A percentile compares a stretch with the other conserved stretches of the same genome.
Conservation (phyloP, 2,329 filamentous ascomycete genomes). For the Lojkania enalia region DNA sequence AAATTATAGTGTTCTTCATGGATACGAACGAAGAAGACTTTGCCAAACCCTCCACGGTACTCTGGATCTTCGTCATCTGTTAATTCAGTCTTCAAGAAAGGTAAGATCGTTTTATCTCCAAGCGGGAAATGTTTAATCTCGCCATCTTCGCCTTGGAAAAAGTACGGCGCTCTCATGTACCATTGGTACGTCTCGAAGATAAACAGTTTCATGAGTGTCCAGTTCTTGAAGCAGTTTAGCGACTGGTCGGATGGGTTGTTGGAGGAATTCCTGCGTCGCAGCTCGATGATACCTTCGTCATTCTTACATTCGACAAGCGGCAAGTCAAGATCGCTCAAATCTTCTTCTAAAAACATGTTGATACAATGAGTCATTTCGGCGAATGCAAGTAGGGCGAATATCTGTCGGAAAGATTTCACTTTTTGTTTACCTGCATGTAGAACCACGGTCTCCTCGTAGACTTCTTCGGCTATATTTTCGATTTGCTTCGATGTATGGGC, state of each 20-base stretch:
- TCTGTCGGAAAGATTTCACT: constrained; percentile 15
- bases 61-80: not conserved
- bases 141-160: constrained; percentile 5
- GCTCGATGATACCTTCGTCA: not conserved
- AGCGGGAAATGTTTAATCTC: constrained; percentile 19
- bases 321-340: constrained; percentile 18
- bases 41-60: constrained; percentile 15
- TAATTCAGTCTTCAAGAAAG: constrained; percentile 7
- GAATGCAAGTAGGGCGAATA: constrained; percentile 18
- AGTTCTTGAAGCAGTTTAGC: constrained; percentile 10
- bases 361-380: constrained; percentile 10
- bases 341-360: constrained; percentile 13
- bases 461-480: not conserved
- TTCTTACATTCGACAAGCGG: constrained; percentile 8
- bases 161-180: constrained; percentile 21
- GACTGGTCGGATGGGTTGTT: not conserved
- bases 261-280: not conserved
- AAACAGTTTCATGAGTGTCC: constrained; percentile 12
- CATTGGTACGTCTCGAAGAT: constrained; percentile 20
- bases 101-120: constrained; percentile 18
- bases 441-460: constrained; percentile 9
- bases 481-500: constrained; percentile 3
- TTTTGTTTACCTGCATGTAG: constrained; percentile 1
- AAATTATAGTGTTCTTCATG: constrained; percentile 22
- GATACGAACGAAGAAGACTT: constrained; percentile 19